Conservation (phyloP, 305 asterid genomes). For the Plantago lanceolata region DNA sequence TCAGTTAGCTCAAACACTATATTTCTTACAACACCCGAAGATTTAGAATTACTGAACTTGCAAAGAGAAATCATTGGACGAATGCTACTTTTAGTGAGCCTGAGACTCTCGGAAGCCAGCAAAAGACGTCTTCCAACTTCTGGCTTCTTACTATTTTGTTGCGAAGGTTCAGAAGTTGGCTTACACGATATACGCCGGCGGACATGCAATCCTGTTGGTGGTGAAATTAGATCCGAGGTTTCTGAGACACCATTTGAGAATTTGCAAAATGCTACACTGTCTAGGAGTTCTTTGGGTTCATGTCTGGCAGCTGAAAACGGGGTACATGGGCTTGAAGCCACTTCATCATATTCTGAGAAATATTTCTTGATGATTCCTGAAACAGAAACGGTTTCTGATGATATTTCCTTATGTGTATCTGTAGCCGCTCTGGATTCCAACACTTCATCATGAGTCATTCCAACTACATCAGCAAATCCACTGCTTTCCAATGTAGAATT, state of each 20-base stretch:
- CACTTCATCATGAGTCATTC: slow-evolving; percentile 12
- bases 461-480: slow-evolving; percentile 1
- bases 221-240: slow-evolving; percentile 16
- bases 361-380: slow-evolving; percentile 62
- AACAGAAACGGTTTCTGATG: slow-evolving; percentile 45
- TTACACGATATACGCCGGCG: slow-evolving; percentile 5
- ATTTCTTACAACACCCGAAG: slow-evolving; percentile 15
- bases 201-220: slow-evolving; percentile 24
- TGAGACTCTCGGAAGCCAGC: slow-evolving; percentile 40
- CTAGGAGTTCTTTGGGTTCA: slow-evolving; percentile 12
- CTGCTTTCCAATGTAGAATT: neutral
- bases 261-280: slow-evolving; percentile 11
- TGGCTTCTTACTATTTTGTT: slow-evolving; percentile 22
- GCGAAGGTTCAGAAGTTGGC: slow-evolving; percentile 19
- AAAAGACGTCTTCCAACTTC: slow-evolving; percentile 51
- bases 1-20: slow-evolving; percentile 39
- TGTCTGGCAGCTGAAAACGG: neutral
- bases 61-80: slow-evolving; percentile 28
- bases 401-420: slow-evolving; percentile 33
- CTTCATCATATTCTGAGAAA: slow-evolving; percentile 52
- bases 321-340: slow-evolving; percentile 33
- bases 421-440: slow-evolving; percentile 6
- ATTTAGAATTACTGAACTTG: slow-evolving; percentile 16
- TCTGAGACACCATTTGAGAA: slow-evolving; percentile 5
- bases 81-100: slow-evolving; percentile 31